Evolutionary conservation across 176 grass and related monocot species (phyloP).

Genomic region (Juncus effusus): DNA sequence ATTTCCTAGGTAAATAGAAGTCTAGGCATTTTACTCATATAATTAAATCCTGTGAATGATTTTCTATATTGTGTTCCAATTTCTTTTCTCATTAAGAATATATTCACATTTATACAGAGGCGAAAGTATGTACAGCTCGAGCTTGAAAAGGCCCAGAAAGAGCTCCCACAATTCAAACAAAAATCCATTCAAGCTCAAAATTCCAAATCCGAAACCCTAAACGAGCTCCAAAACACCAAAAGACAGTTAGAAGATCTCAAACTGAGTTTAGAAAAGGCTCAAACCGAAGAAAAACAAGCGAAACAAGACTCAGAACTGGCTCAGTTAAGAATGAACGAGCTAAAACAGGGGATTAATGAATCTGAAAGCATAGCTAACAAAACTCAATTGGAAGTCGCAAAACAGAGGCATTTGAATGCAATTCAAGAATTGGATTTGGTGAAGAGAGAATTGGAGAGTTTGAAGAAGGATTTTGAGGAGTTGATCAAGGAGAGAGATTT

Average conservation of each 20-base stretch:
- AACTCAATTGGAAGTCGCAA: conserved; percentile 57
- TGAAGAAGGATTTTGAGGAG: conserved; percentile 46
- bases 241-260: conserved; percentile 64
- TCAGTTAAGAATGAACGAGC: conserved; percentile 57
- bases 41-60: not conserved
- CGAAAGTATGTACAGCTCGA: conserved; percentile 44
- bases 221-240: conserved; percentile 39
- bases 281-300: conserved; percentile 50
- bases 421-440: conserved; percentile 51
- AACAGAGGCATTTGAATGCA: conserved; percentile 34
- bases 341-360: conserved; percentile 44
- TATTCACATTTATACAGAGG: conserved; percentile 32
- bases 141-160: conserved; percentile 48
- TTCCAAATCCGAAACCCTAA: conserved; percentile 36
- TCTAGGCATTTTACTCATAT: not conserved
- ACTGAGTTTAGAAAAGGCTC: conserved; percentile 51
- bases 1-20: not conserved
- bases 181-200: conserved; percentile 40
- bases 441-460: conserved; percentile 53
- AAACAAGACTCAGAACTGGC: conserved; percentile 60
- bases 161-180: conserved; percentile 40
- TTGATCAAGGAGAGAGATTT: conserved; percentile 46
- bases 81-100: not conserved
- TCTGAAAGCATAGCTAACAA: conserved; percentile 51
- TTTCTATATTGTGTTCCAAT: not conserved